A percentile compares a stretch with the other conserved stretches of the same genome.
Conservation (phyloP, 2,329 filamentous ascomycete species). For the Paraconiothyrium brasiliense region DNA sequence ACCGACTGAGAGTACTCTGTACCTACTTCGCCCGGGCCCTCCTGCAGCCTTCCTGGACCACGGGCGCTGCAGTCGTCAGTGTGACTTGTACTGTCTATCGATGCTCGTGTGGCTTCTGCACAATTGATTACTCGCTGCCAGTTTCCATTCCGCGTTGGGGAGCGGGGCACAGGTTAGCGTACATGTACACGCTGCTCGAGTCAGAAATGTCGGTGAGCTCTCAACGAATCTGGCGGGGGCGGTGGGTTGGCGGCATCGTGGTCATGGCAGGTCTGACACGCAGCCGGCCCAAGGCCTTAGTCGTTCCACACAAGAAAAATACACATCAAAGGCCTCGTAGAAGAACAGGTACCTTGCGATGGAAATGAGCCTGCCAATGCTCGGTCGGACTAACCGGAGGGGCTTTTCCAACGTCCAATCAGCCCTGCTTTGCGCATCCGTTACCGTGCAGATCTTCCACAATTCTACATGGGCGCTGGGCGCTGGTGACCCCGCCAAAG, state of each 20-base stretch:
- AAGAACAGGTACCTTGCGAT: background rate
- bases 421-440: background rate
- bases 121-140: conserved; percentile 18
- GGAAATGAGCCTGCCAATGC: background rate
- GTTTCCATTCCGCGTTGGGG: background rate
- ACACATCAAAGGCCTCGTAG: background rate
- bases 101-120: conserved; percentile 35
- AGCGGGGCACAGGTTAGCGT: conserved; percentile 29
- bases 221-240: background rate
- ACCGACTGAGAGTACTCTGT: background rate
- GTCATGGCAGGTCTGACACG: background rate
- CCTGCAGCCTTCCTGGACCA: background rate
- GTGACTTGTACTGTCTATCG: conserved; percentile 12
- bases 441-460: background rate
- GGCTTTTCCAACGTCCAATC: background rate
- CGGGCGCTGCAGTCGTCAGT: background rate
- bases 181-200: conserved; percentile 24
- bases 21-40: background rate
- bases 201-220: conserved; percentile 46
- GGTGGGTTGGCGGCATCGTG: conserved; percentile 6
- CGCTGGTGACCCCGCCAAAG: no score
- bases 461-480: background rate
- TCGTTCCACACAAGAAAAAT: background rate
- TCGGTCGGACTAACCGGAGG: background rate
- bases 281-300: background rate